These are phyloP conservation scores for Apostasia shenzhenica DNA, from an alignment of 106 monocot species.

Conservation along the genomic window DNA sequence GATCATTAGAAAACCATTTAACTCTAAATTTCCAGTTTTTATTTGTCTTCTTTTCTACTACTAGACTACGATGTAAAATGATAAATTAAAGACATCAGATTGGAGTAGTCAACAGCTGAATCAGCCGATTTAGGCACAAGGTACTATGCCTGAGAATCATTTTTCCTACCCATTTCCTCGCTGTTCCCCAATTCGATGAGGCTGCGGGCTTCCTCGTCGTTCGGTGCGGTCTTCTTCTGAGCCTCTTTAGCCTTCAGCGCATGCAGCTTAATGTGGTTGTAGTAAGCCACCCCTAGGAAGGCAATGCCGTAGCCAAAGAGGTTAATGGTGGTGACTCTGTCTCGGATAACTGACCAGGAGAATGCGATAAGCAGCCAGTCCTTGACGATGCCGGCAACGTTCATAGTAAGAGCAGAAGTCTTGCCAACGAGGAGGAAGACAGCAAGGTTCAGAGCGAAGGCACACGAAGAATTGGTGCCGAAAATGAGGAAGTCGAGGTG, in stretches of 20 bases:
- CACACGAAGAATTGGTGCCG: constrained; percentile 18
- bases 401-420: constrained; percentile 21
- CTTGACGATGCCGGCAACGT: constrained; percentile 23
- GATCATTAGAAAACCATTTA: too few species aligned
- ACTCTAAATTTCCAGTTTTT: too few species aligned
- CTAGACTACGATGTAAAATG: too few species aligned
- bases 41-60: too few species aligned
- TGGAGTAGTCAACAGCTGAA: too few species aligned
- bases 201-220: constrained; percentile 10
- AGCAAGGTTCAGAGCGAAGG: constrained; percentile 21
- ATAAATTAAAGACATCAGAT: too few species aligned
- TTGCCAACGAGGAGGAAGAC: constrained; percentile 21
- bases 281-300: constrained; percentile 15
- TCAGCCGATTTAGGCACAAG: too few species aligned
- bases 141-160: constrained; percentile 3
- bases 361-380: constrained; percentile 22
- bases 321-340: constrained; percentile 15
- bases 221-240: constrained; percentile 3
- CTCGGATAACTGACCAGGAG: constrained; percentile 21
- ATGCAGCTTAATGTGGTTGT: constrained; percentile 18
- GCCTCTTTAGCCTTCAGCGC: constrained; percentile 14
- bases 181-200: constrained; percentile 8
- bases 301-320: constrained; percentile 18
- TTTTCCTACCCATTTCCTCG: constrained; percentile 5
- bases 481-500: constrained; percentile 13